These are phyloP conservation scores for Aethionema arabicum DNA, from an alignment of 345 rosid species.

Conservation along the genomic window DNA sequence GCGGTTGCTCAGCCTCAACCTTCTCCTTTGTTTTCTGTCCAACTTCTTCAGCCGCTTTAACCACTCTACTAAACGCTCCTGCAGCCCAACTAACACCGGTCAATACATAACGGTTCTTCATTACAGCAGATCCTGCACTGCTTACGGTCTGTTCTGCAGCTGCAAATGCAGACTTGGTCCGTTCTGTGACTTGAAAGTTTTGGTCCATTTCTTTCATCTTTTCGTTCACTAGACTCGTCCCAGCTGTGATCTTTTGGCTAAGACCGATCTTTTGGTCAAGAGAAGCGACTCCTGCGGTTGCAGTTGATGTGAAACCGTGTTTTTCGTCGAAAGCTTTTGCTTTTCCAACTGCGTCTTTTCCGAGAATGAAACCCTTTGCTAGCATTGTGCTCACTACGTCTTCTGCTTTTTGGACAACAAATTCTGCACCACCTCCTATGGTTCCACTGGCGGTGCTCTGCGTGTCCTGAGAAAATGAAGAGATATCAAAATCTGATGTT, in stretches of 20 bases:
- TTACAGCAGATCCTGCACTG: conserved; percentile 73
- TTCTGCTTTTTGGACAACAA: conserved; percentile 79
- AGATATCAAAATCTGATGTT: conserved; percentile 10
- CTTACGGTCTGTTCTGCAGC: conserved; percentile 87
- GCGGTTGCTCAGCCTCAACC: conserved; percentile 58
- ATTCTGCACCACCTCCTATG: conserved; percentile 41
- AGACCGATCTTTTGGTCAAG: conserved; percentile 79
- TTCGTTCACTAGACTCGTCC: conserved; percentile 73
- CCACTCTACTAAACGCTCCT: conserved; percentile 74
- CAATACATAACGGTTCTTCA: conserved; percentile 80
- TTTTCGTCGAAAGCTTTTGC: conserved; percentile 83
- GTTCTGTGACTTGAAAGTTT: conserved; percentile 88
- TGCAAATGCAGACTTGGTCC: conserved; percentile 75
- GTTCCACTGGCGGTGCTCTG: conserved; percentile 32
- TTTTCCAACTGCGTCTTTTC: conserved; percentile 78
- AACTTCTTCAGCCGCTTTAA: conserved; percentile 88
- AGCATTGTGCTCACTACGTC: conserved; percentile 91
- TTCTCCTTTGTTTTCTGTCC: conserved; percentile 83
- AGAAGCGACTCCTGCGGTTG: conserved; percentile 72
- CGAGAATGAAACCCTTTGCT: conserved; percentile 82
- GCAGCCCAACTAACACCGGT: conserved; percentile 81
- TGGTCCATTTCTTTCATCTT: conserved; percentile 83
- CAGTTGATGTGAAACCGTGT: conserved; percentile 77
- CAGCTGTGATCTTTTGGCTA: conserved; percentile 67
- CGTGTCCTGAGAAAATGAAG: conserved; percentile 40